A percentile compares a stretch with the other conserved stretches of the same genome.
phyloP scores from a whole-genome alignment of 2,329 filamentous ascomycete species.

The Penicillium italicum region DNA sequence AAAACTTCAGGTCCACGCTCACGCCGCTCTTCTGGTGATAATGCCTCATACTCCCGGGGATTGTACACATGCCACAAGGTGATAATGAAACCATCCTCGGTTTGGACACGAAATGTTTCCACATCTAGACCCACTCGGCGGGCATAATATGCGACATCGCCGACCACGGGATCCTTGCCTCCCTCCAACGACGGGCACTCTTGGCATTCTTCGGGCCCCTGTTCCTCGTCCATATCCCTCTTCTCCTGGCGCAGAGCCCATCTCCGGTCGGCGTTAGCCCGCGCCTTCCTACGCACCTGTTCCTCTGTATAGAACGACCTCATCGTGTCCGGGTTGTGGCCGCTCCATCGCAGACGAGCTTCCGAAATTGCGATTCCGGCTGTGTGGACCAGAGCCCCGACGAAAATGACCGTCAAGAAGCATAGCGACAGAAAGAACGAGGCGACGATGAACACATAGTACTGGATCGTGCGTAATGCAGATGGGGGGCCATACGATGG shows the following conservation, averaged over 20 bases:
- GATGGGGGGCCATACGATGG: constrained; percentile 77
- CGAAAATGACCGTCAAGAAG: constrained; percentile 72
- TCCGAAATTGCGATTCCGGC: constrained; percentile 53
- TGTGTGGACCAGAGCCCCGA: constrained; percentile 68
- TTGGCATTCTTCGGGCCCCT: constrained; percentile 51
- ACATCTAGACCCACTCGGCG: constrained; percentile 81
- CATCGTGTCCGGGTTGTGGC: constrained; percentile 56
- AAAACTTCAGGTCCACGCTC: constrained; percentile 63
- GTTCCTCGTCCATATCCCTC: constrained; percentile 42
- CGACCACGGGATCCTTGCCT: constrained; percentile 71
- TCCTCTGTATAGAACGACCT: constrained; percentile 76
- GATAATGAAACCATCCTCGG: constrained; percentile 90
- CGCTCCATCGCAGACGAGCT: constrained; percentile 53
- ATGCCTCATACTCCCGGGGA: constrained; percentile 64
- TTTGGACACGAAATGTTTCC: constrained; percentile 79
- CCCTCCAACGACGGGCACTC: constrained; percentile 74
- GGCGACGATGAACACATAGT: constrained; percentile 59
- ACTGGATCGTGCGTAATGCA: constrained; percentile 61
- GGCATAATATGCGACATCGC: constrained; percentile 82
- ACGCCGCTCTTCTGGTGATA: constrained; percentile 44
- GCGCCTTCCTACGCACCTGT: constrained; percentile 52
- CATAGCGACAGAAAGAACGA: constrained; percentile 73
- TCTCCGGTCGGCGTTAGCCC: constrained; percentile 56
- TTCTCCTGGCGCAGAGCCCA: constrained; percentile 54
- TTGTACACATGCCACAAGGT: constrained; percentile 87